Evolutionary conservation across 192 early-diverging fungal genomes (phyloP).

Genomic region (Coemansia sp.): DNA sequence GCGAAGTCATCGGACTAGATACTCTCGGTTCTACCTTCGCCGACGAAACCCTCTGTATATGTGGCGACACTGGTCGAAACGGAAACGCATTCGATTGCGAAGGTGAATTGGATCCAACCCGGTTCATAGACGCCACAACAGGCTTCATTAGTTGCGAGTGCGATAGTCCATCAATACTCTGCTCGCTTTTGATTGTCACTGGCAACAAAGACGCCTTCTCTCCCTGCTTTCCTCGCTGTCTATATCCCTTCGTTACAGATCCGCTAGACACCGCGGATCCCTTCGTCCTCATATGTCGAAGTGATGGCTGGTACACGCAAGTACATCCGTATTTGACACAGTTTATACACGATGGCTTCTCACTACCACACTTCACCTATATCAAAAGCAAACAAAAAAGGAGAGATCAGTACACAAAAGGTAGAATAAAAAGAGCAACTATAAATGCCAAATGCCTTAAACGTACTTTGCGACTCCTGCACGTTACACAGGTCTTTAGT

Average conservation of each 20-base stretch:
- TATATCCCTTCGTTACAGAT: constrained; percentile 19
- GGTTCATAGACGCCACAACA: constrained; percentile 16
- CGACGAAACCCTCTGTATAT: neutral
- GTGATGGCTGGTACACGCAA: constrained; percentile 45
- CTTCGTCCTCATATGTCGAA: constrained; percentile 32
- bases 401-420: constrained; percentile 1
- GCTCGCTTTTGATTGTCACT: neutral
- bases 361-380: constrained; percentile 55
- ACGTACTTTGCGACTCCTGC: constrained; percentile 47
- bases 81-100: neutral
- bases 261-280: constrained; percentile 8
- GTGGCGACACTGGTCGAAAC: constrained; percentile 4
- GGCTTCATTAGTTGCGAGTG: constrained; percentile 49
- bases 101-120: constrained; percentile 6
- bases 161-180: constrained; percentile 23
- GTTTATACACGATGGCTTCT: constrained; percentile 50
- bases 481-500: constrained; percentile 56
- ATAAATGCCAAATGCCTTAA: too few relatives aligned
- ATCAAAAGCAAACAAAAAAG: neutral
- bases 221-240: constrained; percentile 15
- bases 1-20: constrained; percentile 21
- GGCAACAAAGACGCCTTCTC: constrained; percentile 2
- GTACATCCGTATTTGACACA: constrained; percentile 48
- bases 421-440: neutral
- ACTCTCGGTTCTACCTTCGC: neutral